phyloP scores from a whole-genome alignment of 164 flowering plant species.

The Tetrastigma voinierianum region DNA sequence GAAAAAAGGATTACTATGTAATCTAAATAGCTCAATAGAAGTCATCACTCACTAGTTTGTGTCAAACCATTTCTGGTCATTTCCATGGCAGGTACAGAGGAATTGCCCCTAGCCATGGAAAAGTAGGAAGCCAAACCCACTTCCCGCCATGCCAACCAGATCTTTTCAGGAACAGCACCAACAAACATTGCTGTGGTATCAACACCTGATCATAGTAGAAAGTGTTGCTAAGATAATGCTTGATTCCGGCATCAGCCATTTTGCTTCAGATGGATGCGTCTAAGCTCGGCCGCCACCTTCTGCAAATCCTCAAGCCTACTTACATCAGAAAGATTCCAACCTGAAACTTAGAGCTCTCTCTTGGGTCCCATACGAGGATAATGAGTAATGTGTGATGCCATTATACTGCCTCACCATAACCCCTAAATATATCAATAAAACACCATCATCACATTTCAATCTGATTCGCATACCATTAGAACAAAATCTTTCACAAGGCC shows the following conservation, averaged over 20 bases:
- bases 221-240: constrained; percentile 84
- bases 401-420: constrained; percentile 35
- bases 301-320: constrained; percentile 68
- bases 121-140: constrained; percentile 75
- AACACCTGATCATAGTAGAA: constrained; percentile 81
- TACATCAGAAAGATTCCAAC: constrained; percentile 89
- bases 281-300: constrained; percentile 70
- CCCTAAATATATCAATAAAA: background rate
- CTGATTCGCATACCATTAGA: too few relatives aligned
- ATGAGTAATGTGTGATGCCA: constrained; percentile 90
- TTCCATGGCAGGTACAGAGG: constrained; percentile 87
- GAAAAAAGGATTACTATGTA: background rate
- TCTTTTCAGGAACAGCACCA: constrained; percentile 77
- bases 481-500: too few relatives aligned
- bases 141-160: constrained; percentile 79
- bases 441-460: background rate
- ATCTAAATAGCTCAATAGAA: background rate
- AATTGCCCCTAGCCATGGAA: constrained; percentile 92
- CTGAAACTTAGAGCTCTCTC: constrained; percentile 87
- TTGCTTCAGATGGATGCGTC: constrained; percentile 81
- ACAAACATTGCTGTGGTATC: constrained; percentile 79
- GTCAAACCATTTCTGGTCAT: constrained; percentile 98
- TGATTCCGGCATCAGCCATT: constrained; percentile 75
- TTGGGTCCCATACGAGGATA: constrained; percentile 92
- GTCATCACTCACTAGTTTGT: constrained; percentile 82